phyloP scores from a whole-genome alignment of 2,329 filamentous ascomycete species.

The Hirsutella thompsonii region DNA sequence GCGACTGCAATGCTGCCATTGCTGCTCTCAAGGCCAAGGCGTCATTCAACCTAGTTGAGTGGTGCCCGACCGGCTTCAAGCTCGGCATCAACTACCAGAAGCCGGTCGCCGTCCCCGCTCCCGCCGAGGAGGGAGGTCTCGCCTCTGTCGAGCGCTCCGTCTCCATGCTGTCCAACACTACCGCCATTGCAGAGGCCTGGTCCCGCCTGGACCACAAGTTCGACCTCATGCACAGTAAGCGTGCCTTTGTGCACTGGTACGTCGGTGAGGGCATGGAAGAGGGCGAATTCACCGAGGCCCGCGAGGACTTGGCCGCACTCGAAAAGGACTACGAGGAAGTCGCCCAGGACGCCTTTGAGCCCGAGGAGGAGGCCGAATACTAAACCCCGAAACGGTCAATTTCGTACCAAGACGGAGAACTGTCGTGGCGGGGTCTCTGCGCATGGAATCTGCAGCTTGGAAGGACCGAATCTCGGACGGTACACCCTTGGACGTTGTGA shows the following conservation, averaged over 20 bases:
- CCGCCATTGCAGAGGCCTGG: conserved; percentile 62
- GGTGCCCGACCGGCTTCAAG: conserved; percentile 68
- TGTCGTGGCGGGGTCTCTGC: too few species aligned
- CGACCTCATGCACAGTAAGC: conserved; percentile 69
- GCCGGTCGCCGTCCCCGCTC: conserved; percentile 43
- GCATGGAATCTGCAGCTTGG: too few species aligned
- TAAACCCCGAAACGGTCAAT: conserved; percentile 28
- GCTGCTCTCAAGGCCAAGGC: conserved; percentile 56
- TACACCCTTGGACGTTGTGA: too few species aligned
- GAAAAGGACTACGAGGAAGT: conserved; percentile 86
- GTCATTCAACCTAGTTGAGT: conserved; percentile 62
- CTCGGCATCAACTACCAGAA: conserved; percentile 65
- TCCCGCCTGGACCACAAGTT: conserved; percentile 63
- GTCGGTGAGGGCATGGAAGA: conserved; percentile 90
- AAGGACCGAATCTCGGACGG: too few species aligned
- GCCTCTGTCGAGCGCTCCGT: conserved; percentile 50
- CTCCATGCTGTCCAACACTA: conserved; percentile 65
- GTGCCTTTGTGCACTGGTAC: conserved; percentile 66
- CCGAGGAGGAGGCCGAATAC: conserved; percentile 63
- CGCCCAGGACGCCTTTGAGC: conserved; percentile 55
- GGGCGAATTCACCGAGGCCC: conserved; percentile 77
- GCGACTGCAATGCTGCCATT: conserved; percentile 55
- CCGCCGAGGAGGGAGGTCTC: conserved; percentile 43
- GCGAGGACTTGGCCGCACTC: conserved; percentile 72
- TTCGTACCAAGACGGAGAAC: too few species aligned